These are phyloP conservation scores for Dactylis glomerata DNA, from an alignment of 176 grass and related monocot genomes.

Conservation along the genomic window DNA sequence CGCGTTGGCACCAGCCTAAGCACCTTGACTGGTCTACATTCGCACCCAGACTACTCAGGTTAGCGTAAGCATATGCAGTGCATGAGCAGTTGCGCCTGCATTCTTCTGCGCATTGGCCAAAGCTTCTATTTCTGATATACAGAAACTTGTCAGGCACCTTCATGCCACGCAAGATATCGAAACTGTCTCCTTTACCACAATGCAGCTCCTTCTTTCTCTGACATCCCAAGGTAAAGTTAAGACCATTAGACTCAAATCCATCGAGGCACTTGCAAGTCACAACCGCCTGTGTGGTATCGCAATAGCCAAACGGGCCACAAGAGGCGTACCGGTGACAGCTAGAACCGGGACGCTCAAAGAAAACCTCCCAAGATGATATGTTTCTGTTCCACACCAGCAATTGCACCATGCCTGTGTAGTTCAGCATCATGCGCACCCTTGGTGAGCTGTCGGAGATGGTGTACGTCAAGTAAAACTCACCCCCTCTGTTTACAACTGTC, in stretches of 20 bases:
- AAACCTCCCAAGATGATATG: neutral
- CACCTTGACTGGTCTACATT: slow-evolving; percentile 30
- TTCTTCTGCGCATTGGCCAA: slow-evolving; percentile 12
- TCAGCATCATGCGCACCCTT: neutral
- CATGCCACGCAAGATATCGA: neutral
- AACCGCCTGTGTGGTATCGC: neutral
- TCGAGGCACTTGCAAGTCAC: slow-evolving; percentile 31
- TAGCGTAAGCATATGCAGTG: slow-evolving; percentile 40
- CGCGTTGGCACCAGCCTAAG: too few species aligned
- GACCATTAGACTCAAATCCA: slow-evolving; percentile 19
- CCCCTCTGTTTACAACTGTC: neutral
- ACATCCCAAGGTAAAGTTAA: slow-evolving; percentile 12
- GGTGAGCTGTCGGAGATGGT: neutral
- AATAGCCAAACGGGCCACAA: slow-evolving; percentile 42
- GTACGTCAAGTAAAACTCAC: neutral
- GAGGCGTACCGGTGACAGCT: slow-evolving; percentile 21
- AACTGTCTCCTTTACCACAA: neutral
- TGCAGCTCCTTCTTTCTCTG: slow-evolving; percentile 13
- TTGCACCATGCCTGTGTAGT: neutral
- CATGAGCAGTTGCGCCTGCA: slow-evolving; percentile 58
- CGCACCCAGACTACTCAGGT: neutral
- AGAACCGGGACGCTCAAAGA: neutral
- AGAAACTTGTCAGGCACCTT: slow-evolving; percentile 23
- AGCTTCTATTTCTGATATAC: slow-evolving; percentile 22
- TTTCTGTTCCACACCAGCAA: neutral